Evolutionary conservation across 768 basidiomycete species (phyloP), one percentile per base, ranked within the genome.

Genomic region (Macrolepiota dolichaula): DNA sequence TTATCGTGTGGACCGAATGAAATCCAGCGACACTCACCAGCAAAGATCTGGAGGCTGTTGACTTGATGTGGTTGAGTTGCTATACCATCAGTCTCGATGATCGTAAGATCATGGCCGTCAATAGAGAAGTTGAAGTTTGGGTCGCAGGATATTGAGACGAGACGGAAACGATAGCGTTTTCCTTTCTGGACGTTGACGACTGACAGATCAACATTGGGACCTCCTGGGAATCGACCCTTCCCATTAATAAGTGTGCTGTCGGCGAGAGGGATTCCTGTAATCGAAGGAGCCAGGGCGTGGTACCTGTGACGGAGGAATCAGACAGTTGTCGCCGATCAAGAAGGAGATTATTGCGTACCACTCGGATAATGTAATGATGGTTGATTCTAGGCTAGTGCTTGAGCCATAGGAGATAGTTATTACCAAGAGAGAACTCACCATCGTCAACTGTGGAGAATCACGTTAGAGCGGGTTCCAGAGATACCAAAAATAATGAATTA

Each of bases 51-150:
- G 35, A 64, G 22, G 19, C 70, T 73, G 55, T 77, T 76, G 2
- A 79, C 78, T 12, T 42, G 51, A n/a, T 66, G 32, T 19, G 68
- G 69, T n/a, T 56, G 49, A 1, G 66, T 66, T 29, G 69, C 66
- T 35, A 65, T 61, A 11, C 74, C 74, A 19, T 77, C 79, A 3
- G 68, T 71, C 64, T 73, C 74, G 37, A 76, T 76, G 53, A 81
- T 71, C 25, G 55, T 67, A 62, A 82, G 64, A 9, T 66, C 66
- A 64, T 83, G 82, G 3, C 70, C 68, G 44, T 81, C 78, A 62
- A 83, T 81, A 4, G 74, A 77, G 71, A 83, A 78, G 1, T 62
- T 64, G 63, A 73, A 77, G 61, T 73, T 73, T 71, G 65, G 77
- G 6, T 67, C 62, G 62, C 68, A 70, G 12, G 69, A 66, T 1